Percentiles rank a stretch among this genome's conserved stretches.
phyloP scores from a whole-genome alignment of 2,329 filamentous ascomycete genomes.

The Cylindrodendrum hubeiense region DNA sequence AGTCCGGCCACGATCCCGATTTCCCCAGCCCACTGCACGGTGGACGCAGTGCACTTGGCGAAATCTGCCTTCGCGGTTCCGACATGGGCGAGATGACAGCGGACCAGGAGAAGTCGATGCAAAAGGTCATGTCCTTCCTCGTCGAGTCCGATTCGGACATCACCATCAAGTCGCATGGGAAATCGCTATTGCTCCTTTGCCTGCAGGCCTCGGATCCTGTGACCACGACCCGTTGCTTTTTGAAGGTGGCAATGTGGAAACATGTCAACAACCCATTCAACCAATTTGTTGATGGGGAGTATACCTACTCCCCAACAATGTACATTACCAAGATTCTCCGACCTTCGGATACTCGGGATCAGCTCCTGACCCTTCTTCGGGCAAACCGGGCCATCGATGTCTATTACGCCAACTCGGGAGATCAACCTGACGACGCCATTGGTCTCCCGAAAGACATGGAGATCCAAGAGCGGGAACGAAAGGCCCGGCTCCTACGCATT shows the following conservation, averaged over 20 bases:
- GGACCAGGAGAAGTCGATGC: slow-evolving; percentile 65
- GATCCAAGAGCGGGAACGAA: slow-evolving; percentile 63
- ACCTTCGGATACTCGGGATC: slow-evolving; percentile 52
- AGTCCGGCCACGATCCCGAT: slow-evolving; percentile 72
- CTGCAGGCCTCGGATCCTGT: slow-evolving; percentile 69
- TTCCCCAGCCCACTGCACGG: slow-evolving; percentile 73
- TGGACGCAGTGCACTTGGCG: slow-evolving; percentile 73
- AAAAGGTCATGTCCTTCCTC: slow-evolving; percentile 68
- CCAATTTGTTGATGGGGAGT: slow-evolving; percentile 63
- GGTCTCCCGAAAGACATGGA: slow-evolving; percentile 65
- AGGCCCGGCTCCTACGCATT: slow-evolving; percentile 59
- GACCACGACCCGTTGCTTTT: slow-evolving; percentile 66
- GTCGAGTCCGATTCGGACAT: slow-evolving; percentile 69
- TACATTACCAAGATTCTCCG: slow-evolving; percentile 66
- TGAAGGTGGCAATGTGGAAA: slow-evolving; percentile 75
- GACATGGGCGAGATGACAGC: slow-evolving; percentile 58
- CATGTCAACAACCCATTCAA: slow-evolving; percentile 72
- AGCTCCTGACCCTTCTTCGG: slow-evolving; percentile 62
- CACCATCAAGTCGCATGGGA: slow-evolving; percentile 66
- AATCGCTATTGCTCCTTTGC: slow-evolving; percentile 70
- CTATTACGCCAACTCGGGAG: slow-evolving; percentile 65
- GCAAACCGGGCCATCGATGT: slow-evolving; percentile 66
- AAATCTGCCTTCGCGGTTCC: slow-evolving; percentile 70
- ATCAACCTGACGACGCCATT: slow-evolving; percentile 65
- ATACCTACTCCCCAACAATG: slow-evolving; percentile 74